phyloP scores from a whole-genome alignment of 768 basidiomycete species.

The Artomyces pyxidatus region DNA sequence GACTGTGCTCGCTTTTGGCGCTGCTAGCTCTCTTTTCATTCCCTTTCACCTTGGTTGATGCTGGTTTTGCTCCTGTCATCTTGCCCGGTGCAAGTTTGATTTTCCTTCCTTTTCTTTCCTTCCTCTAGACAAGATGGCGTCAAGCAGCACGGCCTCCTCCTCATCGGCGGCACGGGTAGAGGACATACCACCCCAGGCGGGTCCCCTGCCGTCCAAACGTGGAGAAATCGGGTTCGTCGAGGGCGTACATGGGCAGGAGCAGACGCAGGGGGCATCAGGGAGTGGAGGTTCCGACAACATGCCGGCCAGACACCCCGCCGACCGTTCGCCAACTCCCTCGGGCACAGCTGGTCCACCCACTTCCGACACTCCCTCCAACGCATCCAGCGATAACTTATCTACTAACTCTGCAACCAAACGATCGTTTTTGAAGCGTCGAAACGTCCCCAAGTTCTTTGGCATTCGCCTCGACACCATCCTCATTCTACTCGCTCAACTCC shows the following conservation, averaged over 20 bases:
- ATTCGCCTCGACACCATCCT: conserved; percentile 38
- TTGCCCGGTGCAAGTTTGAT: conserved; percentile 38
- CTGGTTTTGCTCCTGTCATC: conserved; percentile 11
- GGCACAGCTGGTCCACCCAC: background rate
- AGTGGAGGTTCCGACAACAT: conserved; percentile 14
- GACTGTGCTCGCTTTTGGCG: no score
- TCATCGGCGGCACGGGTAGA: conserved; percentile 10
- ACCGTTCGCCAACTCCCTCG: conserved; percentile 22
- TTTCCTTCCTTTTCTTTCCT: conserved; percentile 10
- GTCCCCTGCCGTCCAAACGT: conserved; percentile 52
- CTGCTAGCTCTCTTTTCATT: background rate
- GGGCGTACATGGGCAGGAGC: conserved; percentile 24
- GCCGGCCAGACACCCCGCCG: conserved; percentile 45
- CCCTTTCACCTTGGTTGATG: conserved; percentile 6
- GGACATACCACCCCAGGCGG: conserved; percentile 42
- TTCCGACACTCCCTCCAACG: background rate
- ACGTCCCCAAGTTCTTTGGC: conserved; percentile 32
- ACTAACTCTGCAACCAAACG: conserved; percentile 22
- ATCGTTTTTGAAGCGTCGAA: conserved; percentile 33
- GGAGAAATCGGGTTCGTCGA: conserved; percentile 62
- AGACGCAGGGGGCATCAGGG: conserved; percentile 10
- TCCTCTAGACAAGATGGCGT: conserved; percentile 19
- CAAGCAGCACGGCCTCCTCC: conserved; percentile 16
- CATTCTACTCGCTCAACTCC: conserved; percentile 31
- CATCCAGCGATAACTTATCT: conserved; percentile 17